phyloP scores from a whole-genome alignment of 1,284 basidiomycete genomes.

The Cutaneotrichosporon cyanovorans region DNA sequence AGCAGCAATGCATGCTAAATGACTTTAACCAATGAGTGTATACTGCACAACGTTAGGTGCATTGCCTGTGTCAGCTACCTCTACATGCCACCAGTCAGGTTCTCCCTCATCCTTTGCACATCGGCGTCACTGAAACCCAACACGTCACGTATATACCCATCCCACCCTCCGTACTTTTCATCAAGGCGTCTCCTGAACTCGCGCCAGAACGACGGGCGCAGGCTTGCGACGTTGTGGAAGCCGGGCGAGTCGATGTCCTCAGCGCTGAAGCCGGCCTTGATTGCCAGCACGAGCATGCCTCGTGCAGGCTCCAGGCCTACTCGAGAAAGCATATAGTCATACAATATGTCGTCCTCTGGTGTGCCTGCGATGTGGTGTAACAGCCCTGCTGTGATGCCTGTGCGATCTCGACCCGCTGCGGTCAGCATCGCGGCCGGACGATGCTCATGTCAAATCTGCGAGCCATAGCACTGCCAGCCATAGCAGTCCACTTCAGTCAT shows the following conservation, averaged over 20 bases:
- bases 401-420: conserved; percentile 14
- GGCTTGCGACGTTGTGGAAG: conserved; percentile 6
- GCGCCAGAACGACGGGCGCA: conserved; percentile 4
- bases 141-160: conserved; percentile 4
- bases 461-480: not conserved
- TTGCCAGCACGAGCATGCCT: conserved; percentile 2
- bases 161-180: conserved; percentile 11
- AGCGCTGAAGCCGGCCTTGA: not conserved
- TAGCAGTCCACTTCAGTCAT: not conserved
- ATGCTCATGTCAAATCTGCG: no score
- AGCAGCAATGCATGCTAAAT: no score
- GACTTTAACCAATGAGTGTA: no score
- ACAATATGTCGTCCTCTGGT: not conserved
- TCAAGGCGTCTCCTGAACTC: conserved; percentile 1
- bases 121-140: conserved; percentile 8
- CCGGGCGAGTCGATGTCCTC: conserved; percentile 3
- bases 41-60: no score
- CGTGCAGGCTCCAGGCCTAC: conserved; percentile 16
- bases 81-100: not conserved
- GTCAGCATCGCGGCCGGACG: no score
- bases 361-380: conserved; percentile 13
- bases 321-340: conserved; percentile 16
- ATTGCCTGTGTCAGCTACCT: no score
- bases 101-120: conserved; percentile 6
- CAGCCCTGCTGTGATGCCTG: conserved; percentile 11